These are phyloP conservation scores for Melanomma pulvis-pyrius DNA, from an alignment of 495 filamentous ascomycete genomes.

Conservation along the genomic window DNA sequence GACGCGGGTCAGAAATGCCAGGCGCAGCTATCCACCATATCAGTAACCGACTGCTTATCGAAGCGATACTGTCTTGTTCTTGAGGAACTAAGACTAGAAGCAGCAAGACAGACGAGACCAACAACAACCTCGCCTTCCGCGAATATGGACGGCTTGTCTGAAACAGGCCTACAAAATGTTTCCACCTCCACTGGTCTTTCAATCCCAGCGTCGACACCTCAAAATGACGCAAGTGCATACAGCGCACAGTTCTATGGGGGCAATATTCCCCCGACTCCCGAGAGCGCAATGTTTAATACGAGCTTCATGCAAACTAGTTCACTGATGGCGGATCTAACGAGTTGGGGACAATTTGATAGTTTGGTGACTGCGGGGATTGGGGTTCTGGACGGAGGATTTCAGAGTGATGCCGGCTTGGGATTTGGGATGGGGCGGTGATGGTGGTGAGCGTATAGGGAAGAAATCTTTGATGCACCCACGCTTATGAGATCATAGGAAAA, in stretches of 20 bases:
- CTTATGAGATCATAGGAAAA: too few relatives aligned
- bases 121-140: background rate
- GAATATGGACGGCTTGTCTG: background rate
- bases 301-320: conserved; percentile 15
- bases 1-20: conserved; percentile 23
- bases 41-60: conserved; percentile 18
- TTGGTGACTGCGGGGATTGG: conserved; percentile 27
- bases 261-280: conserved; percentile 24
- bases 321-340: conserved; percentile 26
- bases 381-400: conserved; percentile 21
- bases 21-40: conserved; percentile 11
- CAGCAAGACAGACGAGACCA: conserved; percentile 5
- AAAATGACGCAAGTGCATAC: conserved; percentile 15
- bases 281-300: conserved; percentile 15
- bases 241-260: background rate
- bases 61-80: conserved; percentile 30
- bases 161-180: background rate
- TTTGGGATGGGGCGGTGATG: conserved; percentile 12
- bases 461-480: too few relatives aligned
- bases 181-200: background rate
- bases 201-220: conserved; percentile 11
- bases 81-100: conserved; percentile 26
- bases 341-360: conserved; percentile 32
- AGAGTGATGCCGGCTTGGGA: conserved; percentile 11
- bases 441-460: background rate